These are phyloP conservation scores for Taphrina confusa DNA, from an alignment of 1,139 yeast species.

Conservation along the genomic window DNA sequence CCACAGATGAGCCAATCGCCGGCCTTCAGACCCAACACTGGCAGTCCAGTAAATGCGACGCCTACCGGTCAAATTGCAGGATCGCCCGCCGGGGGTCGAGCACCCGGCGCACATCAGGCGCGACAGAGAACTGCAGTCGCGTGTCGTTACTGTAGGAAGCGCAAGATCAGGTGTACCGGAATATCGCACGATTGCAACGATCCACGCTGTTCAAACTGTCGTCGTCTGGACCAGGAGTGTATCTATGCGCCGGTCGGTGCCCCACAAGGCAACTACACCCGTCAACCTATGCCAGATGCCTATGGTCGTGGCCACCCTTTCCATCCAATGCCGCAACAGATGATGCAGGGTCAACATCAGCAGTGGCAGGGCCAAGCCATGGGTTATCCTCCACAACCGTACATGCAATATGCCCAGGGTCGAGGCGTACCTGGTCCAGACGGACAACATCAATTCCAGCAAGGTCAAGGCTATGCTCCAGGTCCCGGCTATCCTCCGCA, in stretches of 20 bases:
- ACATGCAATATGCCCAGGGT: slow-evolving; percentile 14
- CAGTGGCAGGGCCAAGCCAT: slow-evolving; percentile 11
- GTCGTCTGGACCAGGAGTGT: slow-evolving; percentile 33
- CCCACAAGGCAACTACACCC: slow-evolving; percentile 21
- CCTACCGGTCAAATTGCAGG: slow-evolving; percentile 3
- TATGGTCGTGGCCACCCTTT: slow-evolving; percentile 22
- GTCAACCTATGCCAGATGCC: slow-evolving; percentile 25
- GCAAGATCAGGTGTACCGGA: slow-evolving; percentile 35
- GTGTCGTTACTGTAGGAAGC: slow-evolving; percentile 33
- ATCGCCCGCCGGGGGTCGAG: slow-evolving; percentile 12
- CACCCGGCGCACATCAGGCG: slow-evolving; percentile 48
- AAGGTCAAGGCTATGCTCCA: slow-evolving; percentile 6
- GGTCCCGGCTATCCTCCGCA: slow-evolving; percentile 18
- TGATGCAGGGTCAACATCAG: slow-evolving; percentile 15
- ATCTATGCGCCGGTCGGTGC: slow-evolving; percentile 33
- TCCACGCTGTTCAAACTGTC: slow-evolving; percentile 31
- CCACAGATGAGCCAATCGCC: slow-evolving; percentile 18
- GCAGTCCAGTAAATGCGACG: not conserved
- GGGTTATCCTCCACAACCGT: slow-evolving; percentile 20
- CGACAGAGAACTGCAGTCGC: slow-evolving; percentile 38
- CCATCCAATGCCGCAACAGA: slow-evolving; percentile 21
- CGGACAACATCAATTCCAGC: slow-evolving; percentile 12
- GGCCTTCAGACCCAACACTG: slow-evolving; percentile 10
- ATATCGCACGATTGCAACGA: slow-evolving; percentile 31
- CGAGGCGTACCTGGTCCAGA: slow-evolving; percentile 20